These are phyloP conservation scores for Cordyceps javanica DNA, from an alignment of 2,329 filamentous ascomycete genomes.

Conservation along the genomic window DNA sequence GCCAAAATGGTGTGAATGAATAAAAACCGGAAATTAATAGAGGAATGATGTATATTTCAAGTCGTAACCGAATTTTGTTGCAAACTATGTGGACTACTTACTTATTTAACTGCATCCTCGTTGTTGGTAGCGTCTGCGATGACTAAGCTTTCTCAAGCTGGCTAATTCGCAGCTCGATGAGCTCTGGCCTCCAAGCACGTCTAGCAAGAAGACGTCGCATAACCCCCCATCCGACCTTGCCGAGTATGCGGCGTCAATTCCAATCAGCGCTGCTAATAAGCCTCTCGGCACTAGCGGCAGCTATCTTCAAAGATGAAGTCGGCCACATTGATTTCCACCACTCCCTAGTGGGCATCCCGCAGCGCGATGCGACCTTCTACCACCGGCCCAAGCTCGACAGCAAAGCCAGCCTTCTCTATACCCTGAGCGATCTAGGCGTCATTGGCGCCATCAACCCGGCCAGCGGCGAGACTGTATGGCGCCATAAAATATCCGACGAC, in stretches of 20 bases:
- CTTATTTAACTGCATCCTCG: not conserved
- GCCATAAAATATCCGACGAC: slow-evolving; percentile 62
- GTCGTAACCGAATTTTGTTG: too few species aligned
- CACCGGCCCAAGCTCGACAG: slow-evolving; percentile 76
- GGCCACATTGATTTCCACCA: slow-evolving; percentile 86
- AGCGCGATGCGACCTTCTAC: slow-evolving; percentile 85
- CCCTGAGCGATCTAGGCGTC: slow-evolving; percentile 75
- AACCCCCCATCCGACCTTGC: not conserved
- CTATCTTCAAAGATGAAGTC: slow-evolving; percentile 86
- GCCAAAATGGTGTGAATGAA: too few species aligned
- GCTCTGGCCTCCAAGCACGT: not conserved
- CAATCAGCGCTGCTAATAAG: slow-evolving; percentile 32
- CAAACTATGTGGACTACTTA: too few species aligned
- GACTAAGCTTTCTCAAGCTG: slow-evolving; percentile 7
- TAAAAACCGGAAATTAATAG: too few species aligned
- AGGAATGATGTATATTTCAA: too few species aligned
- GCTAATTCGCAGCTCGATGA: slow-evolving; percentile 1
- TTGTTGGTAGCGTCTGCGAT: slow-evolving; percentile 1
- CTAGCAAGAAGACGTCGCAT: slow-evolving; percentile 6
- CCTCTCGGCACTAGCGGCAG: slow-evolving; percentile 40
- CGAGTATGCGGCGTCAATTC: slow-evolving; percentile 31
- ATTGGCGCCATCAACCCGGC: slow-evolving; percentile 85
- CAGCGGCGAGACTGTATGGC: slow-evolving; percentile 79
- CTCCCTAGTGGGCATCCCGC: slow-evolving; percentile 77
- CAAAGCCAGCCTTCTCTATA: slow-evolving; percentile 85